These are phyloP conservation scores for Pseudocercospora eumusae DNA, from an alignment of 2,329 filamentous ascomycete genomes.

Conservation along the genomic window DNA sequence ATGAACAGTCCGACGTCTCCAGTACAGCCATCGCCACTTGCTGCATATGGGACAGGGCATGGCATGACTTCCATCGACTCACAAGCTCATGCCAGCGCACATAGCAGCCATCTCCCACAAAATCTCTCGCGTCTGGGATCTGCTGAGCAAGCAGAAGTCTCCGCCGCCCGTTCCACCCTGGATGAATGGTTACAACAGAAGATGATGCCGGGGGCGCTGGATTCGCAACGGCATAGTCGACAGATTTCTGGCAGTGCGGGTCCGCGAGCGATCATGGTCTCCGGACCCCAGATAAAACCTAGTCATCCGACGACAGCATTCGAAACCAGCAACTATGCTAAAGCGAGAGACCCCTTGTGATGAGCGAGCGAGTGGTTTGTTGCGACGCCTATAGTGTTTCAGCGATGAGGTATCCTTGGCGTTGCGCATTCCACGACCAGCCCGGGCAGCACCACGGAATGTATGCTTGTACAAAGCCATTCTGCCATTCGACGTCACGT, in stretches of 20 bases:
- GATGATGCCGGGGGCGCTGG: slow-evolving; percentile 1
- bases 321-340: not conserved
- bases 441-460: slow-evolving; percentile 25
- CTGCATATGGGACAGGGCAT: not conserved
- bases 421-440: slow-evolving; percentile 25
- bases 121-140: slow-evolving; percentile 7
- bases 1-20: slow-evolving; percentile 5
- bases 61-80: not conserved
- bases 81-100: not conserved
- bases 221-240: not conserved
- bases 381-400: not conserved
- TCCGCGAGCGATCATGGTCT: slow-evolving; percentile 1
- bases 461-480: slow-evolving; percentile 30
- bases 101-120: not conserved
- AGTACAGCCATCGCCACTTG: slow-evolving; percentile 9
- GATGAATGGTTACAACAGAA: slow-evolving; percentile 2
- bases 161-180: not conserved
- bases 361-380: not conserved
- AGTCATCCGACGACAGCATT: not conserved
- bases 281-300: not conserved
- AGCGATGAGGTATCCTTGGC: not conserved
- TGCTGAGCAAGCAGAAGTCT: slow-evolving; percentile 19
- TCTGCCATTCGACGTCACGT: slow-evolving; percentile 26
- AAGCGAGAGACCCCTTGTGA: not conserved
- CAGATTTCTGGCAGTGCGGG: not conserved